Percentiles rank a stretch among this genome's conserved stretches.
phyloP scores from a whole-genome alignment of 768 basidiomycete species.

The Trametes gibbosa region DNA sequence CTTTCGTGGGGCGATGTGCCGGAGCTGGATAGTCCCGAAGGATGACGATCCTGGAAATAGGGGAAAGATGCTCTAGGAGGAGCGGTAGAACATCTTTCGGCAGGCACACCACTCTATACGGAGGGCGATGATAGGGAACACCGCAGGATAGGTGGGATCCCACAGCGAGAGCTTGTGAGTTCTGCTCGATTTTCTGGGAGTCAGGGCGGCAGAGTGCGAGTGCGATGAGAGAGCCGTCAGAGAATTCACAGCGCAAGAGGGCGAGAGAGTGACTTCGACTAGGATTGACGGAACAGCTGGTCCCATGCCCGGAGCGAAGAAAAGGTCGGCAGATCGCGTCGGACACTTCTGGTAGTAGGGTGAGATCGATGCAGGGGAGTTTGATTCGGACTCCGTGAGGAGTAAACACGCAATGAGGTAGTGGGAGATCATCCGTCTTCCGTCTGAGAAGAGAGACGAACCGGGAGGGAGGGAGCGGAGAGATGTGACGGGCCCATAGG shows the following conservation, averaged over 20 bases:
- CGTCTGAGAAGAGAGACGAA: conserved; percentile 27
- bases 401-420: background rate
- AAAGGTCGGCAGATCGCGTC: background rate
- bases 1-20: too few species aligned
- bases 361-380: background rate
- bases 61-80: too few species aligned
- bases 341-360: background rate
- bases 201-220: background rate
- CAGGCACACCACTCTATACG: too few species aligned
- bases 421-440: conserved; percentile 7
- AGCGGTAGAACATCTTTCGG: too few species aligned
- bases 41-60: too few species aligned
- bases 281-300: too few species aligned
- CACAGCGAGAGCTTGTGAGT: too few species aligned
- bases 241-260: background rate
- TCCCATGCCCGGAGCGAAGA: too few species aligned
- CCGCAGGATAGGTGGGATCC: too few species aligned
- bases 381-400: background rate
- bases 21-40: too few species aligned
- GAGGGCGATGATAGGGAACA: too few species aligned
- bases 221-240: background rate
- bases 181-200: too few species aligned
- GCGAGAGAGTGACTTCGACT: background rate
- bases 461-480: background rate
- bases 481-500: background rate